These are phyloP conservation scores for Suillus clintonianus DNA, from an alignment of 768 basidiomycete species.

Conservation along the genomic window DNA sequence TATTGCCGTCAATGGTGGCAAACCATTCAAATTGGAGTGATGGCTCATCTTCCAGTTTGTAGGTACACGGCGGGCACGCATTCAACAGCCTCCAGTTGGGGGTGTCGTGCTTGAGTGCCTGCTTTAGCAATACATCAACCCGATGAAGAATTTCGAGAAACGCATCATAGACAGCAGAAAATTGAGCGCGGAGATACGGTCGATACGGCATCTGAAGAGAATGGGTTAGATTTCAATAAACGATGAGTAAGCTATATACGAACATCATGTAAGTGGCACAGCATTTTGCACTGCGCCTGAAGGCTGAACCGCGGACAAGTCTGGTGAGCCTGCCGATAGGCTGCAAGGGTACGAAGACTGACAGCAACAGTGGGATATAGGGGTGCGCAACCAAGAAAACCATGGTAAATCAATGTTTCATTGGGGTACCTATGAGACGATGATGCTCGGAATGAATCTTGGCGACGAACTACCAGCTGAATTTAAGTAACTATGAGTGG, in stretches of 20 bases:
- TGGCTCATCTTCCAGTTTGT: conserved; percentile 5
- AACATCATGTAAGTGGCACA: conserved; percentile 1
- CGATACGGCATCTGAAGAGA: neutral
- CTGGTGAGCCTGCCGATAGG: conserved; percentile 25
- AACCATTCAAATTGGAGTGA: conserved; percentile 1
- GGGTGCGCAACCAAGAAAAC: conserved; percentile 24
- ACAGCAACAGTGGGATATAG: conserved; percentile 16
- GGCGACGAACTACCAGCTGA: neutral
- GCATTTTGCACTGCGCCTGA: conserved; percentile 13
- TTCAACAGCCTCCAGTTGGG: conserved; percentile 13
- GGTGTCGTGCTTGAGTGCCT: conserved; percentile 3
- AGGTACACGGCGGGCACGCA: conserved; percentile 10
- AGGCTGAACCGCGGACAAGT: conserved; percentile 26
- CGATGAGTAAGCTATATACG: too few relatives aligned
- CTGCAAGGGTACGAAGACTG: conserved; percentile 17
- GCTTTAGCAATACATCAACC: neutral
- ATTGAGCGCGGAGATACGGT: neutral
- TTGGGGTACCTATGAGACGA: conserved; percentile 11
- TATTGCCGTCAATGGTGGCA: conserved; percentile 5
- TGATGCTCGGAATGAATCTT: neutral
- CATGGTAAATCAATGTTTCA: conserved; percentile 16
- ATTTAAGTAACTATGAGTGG: neutral
- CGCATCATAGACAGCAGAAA: conserved; percentile 8
- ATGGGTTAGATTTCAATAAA: neutral
- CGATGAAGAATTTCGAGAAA: conserved; percentile 7